Conservation (phyloP, 169 alveolate species). For the Plasmodium cynomolgi region DNA sequence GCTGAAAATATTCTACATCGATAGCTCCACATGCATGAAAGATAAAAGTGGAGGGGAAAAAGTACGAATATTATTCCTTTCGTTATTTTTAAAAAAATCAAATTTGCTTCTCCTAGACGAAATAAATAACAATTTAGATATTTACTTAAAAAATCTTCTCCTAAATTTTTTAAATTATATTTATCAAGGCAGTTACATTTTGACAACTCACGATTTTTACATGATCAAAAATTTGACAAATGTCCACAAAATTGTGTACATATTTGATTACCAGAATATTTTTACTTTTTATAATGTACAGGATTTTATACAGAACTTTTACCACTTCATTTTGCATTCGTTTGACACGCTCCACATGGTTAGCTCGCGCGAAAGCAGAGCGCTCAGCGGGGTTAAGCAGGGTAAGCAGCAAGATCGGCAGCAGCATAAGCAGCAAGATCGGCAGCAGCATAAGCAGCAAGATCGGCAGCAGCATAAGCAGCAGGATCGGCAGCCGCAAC, state of each 20-base stretch:
- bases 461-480: not conserved
- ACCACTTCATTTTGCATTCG: conserved; percentile 43
- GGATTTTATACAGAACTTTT: conserved; percentile 78
- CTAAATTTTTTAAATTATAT: conserved; percentile 76
- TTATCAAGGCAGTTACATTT: conserved; percentile 80
- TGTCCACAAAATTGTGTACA: conserved; percentile 68
- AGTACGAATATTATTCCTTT: conserved; percentile 78
- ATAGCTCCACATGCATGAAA: conserved; percentile 73
- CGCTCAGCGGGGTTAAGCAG: not conserved
- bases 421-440: not conserved
- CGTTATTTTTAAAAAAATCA: conserved; percentile 81
- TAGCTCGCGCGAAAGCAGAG: not conserved
- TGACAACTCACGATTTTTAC: conserved; percentile 84
- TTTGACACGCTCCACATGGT: conserved; percentile 18
- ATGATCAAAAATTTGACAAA: conserved; percentile 75
- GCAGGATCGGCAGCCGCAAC: not conserved
- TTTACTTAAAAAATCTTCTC: conserved; percentile 77
- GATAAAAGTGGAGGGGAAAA: conserved; percentile 83
- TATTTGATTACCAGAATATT: conserved; percentile 74
- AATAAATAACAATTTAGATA: conserved; percentile 83
- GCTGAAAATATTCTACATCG: conserved; percentile 78
- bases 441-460: not conserved
- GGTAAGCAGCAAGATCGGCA: not conserved
- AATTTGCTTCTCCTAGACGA: conserved; percentile 82
- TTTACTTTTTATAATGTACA: conserved; percentile 77